Conservation (phyloP, 495 filamentous ascomycete species). For the Aspergillus cavernicola region DNA sequence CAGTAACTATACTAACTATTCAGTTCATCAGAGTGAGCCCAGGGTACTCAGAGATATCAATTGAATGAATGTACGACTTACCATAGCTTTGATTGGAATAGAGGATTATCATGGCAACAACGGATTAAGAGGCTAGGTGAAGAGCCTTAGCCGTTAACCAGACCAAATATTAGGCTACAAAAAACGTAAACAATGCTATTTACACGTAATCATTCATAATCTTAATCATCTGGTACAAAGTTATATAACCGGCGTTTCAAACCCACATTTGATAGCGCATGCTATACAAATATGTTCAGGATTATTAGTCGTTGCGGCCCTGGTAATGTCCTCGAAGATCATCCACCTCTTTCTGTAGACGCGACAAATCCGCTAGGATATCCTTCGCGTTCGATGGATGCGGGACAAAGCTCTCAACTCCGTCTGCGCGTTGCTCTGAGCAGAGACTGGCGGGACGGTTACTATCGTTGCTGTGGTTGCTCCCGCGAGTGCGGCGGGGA, state of each 20-base stretch:
- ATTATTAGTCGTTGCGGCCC: conserved; percentile 18
- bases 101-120: too few species aligned
- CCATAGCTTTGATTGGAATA: too few species aligned
- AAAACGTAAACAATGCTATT: neutral
- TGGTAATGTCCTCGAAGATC: conserved; percentile 58
- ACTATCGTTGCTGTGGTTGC: conserved; percentile 44
- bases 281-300: neutral
- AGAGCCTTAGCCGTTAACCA: too few species aligned
- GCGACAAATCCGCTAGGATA: conserved; percentile 63
- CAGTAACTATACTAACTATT: too few species aligned
- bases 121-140: too few species aligned
- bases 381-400: conserved; percentile 44
- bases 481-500: conserved; percentile 54
- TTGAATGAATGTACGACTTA: too few species aligned
- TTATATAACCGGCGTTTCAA: conserved; percentile 1
- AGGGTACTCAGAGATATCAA: neutral
- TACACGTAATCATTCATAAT: conserved; percentile 12
- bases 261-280: neutral
- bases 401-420: conserved; percentile 22
- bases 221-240: conserved; percentile 6
- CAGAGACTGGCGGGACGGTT: conserved; percentile 16
- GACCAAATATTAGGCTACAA: neutral
- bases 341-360: conserved; percentile 70
- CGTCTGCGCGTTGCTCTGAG: conserved; percentile 18
- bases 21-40: too few species aligned